Conservation (phyloP, 1,284 basidiomycete genomes). For the Inonotus obliquus region DNA sequence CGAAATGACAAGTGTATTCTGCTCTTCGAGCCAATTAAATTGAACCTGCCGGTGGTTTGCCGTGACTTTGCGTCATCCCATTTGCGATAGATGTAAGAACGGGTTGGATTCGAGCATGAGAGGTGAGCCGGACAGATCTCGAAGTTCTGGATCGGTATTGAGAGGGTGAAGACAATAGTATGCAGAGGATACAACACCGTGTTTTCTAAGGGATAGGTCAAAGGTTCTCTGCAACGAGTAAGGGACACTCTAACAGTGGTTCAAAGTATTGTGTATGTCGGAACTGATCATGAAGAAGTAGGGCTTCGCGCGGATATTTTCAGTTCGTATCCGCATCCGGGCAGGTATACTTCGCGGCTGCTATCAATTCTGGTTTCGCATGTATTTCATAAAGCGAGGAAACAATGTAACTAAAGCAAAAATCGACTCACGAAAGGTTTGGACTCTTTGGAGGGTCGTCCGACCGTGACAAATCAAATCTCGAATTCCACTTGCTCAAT, state of each 20-base stretch:
- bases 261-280: no score
- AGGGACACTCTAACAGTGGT: slow-evolving; percentile 74
- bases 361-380: no score
- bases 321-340: no score
- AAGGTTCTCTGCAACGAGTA: slow-evolving; percentile 63
- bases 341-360: no score
- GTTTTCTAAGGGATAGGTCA: slow-evolving; percentile 51
- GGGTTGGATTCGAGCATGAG: slow-evolving; percentile 40
- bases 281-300: no score
- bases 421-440: no score
- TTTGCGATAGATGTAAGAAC: slow-evolving; percentile 34
- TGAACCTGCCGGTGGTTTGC: slow-evolving; percentile 54
- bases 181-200: slow-evolving; percentile 62
- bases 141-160: slow-evolving; percentile 51
- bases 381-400: no score
- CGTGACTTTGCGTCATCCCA: slow-evolving; percentile 26
- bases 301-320: no score
- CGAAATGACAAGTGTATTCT: slow-evolving; percentile 59
- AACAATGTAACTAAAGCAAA: no score
- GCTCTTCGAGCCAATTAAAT: slow-evolving; percentile 56
- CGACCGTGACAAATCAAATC: no score
- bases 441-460: no score
- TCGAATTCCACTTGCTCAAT: no score
- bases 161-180: slow-evolving; percentile 64
- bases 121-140: slow-evolving; percentile 42